Evolutionary conservation across 352 stramenopile species (phyloP).

Genomic region (Globisporangium uncinulatum): DNA sequence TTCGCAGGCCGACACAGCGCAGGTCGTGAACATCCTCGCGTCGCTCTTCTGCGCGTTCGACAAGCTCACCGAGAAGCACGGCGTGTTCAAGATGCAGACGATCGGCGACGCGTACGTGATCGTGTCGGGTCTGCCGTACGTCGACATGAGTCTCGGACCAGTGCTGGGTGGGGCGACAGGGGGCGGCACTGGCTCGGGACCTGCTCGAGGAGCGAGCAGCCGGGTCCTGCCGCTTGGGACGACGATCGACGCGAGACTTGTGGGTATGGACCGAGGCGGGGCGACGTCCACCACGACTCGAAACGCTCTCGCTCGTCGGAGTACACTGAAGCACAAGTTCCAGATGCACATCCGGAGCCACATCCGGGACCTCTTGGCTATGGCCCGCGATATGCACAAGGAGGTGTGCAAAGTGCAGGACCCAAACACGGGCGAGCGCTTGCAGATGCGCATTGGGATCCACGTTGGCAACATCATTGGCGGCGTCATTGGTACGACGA

Average conservation of each 20-base stretch:
- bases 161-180: constrained; percentile 23
- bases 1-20: constrained; percentile 66
- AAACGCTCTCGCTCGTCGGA: constrained; percentile 23
- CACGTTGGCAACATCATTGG: constrained; percentile 87
- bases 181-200: constrained; percentile 5
- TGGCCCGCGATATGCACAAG: constrained; percentile 86
- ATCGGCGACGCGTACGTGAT: constrained; percentile 93
- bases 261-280: constrained; percentile 11
- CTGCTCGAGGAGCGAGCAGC: constrained; percentile 25
- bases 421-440: constrained; percentile 72
- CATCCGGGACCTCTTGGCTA: constrained; percentile 70
- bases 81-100: constrained; percentile 92
- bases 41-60: constrained; percentile 92
- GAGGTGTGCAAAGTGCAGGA: constrained; percentile 80
- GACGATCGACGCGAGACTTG: constrained; percentile 9
- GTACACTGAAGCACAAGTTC: constrained; percentile 77
- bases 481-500: constrained; percentile 82
- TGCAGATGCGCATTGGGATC: constrained; percentile 88
- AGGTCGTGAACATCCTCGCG: constrained; percentile 89
- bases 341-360: constrained; percentile 79
- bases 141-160: constrained; percentile 76
- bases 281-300: constrained; percentile 3
- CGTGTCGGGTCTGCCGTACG: constrained; percentile 78
- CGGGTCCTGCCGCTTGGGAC: constrained; percentile 41
- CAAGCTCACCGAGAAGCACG: constrained; percentile 88